Evolutionary conservation across 352 stramenopile species (phyloP).

Genomic region (Peronosclerospora sorghi): DNA sequence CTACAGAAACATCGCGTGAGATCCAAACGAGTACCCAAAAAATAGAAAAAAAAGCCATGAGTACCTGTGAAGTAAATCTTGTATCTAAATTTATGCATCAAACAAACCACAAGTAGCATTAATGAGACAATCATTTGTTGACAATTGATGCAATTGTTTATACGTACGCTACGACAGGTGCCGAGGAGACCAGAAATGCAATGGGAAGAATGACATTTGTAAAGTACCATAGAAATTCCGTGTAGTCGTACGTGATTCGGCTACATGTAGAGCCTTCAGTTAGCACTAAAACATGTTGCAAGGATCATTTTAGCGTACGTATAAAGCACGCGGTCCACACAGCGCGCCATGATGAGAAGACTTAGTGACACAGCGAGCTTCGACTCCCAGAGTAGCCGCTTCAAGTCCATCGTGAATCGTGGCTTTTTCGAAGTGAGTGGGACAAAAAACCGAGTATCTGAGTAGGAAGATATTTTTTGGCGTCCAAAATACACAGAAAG

Average conservation of each 20-base stretch:
- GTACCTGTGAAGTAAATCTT: conserved; percentile 74
- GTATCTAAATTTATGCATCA: conserved; percentile 26
- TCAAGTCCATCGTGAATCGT: conserved; percentile 41
- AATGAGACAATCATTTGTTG: not conserved
- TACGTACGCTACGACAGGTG: conserved; percentile 60
- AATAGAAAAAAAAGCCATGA: not conserved
- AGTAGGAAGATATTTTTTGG: not conserved
- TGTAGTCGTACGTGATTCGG: conserved; percentile 82
- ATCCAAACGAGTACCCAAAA: not conserved
- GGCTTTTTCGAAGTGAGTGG: not conserved
- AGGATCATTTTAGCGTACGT: conserved; percentile 36
- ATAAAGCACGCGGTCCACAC: conserved; percentile 77
- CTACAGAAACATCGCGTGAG: conserved; percentile 12
- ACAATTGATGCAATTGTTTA: not conserved
- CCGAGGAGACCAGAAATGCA: conserved; percentile 62
- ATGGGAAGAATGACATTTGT: conserved; percentile 74
- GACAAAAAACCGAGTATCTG: not conserved
- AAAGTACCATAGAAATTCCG: conserved; percentile 83
- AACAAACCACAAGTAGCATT: not conserved
- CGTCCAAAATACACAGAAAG: not conserved
- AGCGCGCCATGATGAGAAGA: conserved; percentile 66
- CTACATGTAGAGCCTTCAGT: conserved; percentile 12
- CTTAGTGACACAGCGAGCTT: conserved; percentile 72
- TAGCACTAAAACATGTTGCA: too few species aligned
- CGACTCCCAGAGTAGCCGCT: conserved; percentile 71